A percentile compares a stretch with the other conserved stretches of the same genome.
These are phyloP conservation scores for Immersiella caudata DNA, from an alignment of 495 filamentous ascomycete species.

Conservation along the genomic window DNA sequence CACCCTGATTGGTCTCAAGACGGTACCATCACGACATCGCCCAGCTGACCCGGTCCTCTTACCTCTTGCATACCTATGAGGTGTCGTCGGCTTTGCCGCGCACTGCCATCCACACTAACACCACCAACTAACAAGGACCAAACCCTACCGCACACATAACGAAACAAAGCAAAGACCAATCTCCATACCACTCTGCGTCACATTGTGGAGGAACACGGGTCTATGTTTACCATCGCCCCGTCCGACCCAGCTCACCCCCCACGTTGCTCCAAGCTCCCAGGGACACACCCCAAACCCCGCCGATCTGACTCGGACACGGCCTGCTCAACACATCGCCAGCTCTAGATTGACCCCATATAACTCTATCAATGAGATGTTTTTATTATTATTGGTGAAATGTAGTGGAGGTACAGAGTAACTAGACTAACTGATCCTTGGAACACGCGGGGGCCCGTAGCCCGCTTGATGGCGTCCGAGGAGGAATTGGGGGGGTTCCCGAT, in stretches of 20 bases:
- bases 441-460: neutral
- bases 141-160: neutral
- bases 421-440: neutral
- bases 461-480: neutral
- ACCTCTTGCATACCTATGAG: neutral
- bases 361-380: neutral
- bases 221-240: neutral
- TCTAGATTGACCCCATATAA: neutral
- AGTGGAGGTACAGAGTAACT: neutral
- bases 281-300: neutral
- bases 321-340: neutral
- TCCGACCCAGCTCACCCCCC: neutral
- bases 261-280: neutral
- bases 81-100: neutral
- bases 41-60: constrained; percentile 11
- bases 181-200: neutral
- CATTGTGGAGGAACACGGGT: neutral
- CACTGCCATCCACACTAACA: neutral
- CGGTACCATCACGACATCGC: neutral
- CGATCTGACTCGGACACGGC: neutral
- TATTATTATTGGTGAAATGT: too few species aligned
- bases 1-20: constrained; percentile 10
- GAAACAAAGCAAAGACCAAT: neutral
- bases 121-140: neutral
- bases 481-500: neutral